Conservation (phyloP, 2,329 filamentous ascomycete genomes). For the Lachnellula willkommii region DNA sequence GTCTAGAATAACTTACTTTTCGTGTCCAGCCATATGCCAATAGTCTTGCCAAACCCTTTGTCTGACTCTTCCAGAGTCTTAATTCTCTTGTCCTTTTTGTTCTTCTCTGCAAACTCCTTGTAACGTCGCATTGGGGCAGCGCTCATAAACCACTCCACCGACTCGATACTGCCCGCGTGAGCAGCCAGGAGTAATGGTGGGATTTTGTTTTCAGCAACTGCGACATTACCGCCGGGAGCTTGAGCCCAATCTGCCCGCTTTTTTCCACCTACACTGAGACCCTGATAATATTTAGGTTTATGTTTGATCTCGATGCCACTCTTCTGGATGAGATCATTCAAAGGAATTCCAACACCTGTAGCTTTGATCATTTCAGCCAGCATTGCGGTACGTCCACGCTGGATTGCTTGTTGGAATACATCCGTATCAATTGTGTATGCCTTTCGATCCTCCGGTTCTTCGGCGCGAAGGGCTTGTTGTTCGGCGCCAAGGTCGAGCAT, state of each 20-base stretch:
- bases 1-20: conserved; percentile 44
- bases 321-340: conserved; percentile 60
- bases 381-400: conserved; percentile 47
- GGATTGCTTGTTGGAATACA: conserved; percentile 42
- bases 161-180: conserved; percentile 52
- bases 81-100: conserved; percentile 57
- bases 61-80: conserved; percentile 54
- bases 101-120: conserved; percentile 58
- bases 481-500: conserved; percentile 23
- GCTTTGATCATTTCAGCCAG: conserved; percentile 60
- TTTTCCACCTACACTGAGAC: conserved; percentile 68
- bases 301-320: conserved; percentile 57
- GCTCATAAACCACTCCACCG: conserved; percentile 72
- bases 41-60: conserved; percentile 58
- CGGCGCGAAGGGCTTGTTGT: conserved; percentile 20
- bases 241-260: conserved; percentile 72
- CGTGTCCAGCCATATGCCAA: conserved; percentile 56
- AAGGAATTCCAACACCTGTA: conserved; percentile 63
- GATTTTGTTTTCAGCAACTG: conserved; percentile 38
- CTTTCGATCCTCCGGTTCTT: conserved; percentile 23
- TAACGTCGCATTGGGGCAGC: conserved; percentile 65
- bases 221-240: conserved; percentile 50
- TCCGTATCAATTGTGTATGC: conserved; percentile 27
- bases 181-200: conserved; percentile 60
- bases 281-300: conserved; percentile 70